Base-by-base conservation (phyloP, 2,329 filamentous ascomycete genomes). In the Apiospora koreana region DNA sequence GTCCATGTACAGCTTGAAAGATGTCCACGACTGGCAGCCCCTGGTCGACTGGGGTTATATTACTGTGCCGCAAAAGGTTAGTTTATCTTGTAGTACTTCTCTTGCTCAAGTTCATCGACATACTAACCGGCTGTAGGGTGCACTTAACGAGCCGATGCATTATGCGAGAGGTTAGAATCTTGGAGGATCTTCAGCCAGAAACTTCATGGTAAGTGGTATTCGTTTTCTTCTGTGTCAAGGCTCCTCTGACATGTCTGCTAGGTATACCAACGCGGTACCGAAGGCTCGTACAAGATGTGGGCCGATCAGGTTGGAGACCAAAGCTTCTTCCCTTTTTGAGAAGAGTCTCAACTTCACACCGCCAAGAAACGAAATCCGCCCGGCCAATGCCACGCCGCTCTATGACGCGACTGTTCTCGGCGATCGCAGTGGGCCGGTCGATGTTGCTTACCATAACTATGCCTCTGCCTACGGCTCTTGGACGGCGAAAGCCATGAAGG, bases 391-490 rank as follows among this genome's bases (percentile, higher is more conserved):
- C 8, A 75, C 75, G 1, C 70, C 75, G 4, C 41, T 69, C 18
- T 79, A 77, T 62, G 68, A 74, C 8, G 75, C 76, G 2, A 75
- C 76, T 1, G 82, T 82, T 48, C 76, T 76, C n/a, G 70, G 45
- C 4, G 35, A 38, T 9, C 35, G 35, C 31, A 58, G 3, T 78
- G 78, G 5, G 80, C 79, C 0, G 82, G 84, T 86, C 0, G 77
- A 83, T 28, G 80, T 85, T 1, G 80, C 82, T 0, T 85, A 80
- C 70, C 70, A 80, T 1, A 83, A 84, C 67, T 85, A 78, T 46
- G 81, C 78, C 3, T 76, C 79, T 70, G 75, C 80, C 0, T 82
- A 82, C 41, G 77, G 78, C 5, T 81, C 79, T 9, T 85, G 81
- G 81, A 79, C 79, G 73, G 75, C 73, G 8, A 73, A 75, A 10